phyloP scores from a whole-genome alignment of 495 filamentous ascomycete genomes.

The Penicillium silybi region DNA sequence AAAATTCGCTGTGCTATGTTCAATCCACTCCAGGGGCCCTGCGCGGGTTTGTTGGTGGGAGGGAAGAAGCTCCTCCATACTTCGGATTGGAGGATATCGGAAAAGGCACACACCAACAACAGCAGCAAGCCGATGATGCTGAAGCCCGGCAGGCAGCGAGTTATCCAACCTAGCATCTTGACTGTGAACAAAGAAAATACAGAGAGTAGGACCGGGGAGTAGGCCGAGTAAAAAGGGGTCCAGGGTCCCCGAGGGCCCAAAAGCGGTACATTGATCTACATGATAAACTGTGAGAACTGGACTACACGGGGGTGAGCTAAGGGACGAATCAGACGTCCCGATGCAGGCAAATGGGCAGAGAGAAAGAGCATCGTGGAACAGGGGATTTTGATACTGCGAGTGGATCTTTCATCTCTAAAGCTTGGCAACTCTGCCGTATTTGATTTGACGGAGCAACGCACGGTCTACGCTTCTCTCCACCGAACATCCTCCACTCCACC shows the following conservation, averaged over 20 bases:
- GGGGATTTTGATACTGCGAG: background rate
- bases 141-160: constrained; percentile 35
- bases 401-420: constrained; percentile 2
- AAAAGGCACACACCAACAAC: constrained; percentile 22
- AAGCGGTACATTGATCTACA: background rate
- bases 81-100: constrained; percentile 14
- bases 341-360: background rate
- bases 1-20: constrained; percentile 28
- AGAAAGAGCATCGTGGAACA: background rate
- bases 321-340: background rate
- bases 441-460: background rate
- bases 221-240: background rate
- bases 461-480: background rate
- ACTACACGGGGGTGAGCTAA: background rate
- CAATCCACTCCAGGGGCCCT: constrained; percentile 16
- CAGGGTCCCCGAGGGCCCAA: background rate
- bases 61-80: constrained; percentile 19
- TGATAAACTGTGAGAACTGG: background rate
- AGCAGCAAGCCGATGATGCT: constrained; percentile 31
- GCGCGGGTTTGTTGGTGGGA: constrained; percentile 4
- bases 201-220: background rate
- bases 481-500: background rate
- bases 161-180: constrained; percentile 28
- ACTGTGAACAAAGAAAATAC: background rate
- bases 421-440: constrained; percentile 4